Evolutionary conservation across 2,329 filamentous ascomycete species (phyloP), one percentile per base, ranked within the genome.

Genomic region (Hysterium pulicare): DNA sequence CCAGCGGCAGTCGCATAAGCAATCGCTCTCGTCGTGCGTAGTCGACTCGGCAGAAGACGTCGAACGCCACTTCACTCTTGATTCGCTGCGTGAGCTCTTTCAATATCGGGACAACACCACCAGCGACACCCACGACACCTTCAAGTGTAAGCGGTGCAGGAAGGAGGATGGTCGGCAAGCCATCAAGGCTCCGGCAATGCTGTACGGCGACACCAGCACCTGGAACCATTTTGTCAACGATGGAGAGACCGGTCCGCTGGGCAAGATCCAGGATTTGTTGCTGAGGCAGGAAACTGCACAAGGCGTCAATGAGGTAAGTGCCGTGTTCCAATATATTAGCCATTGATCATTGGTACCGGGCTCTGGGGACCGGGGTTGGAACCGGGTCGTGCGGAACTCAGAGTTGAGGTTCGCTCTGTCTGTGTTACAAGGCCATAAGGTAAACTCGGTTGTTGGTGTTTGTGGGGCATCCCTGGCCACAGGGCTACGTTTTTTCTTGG

Each of bases 241-340:
- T 48, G 81, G 80, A 3, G 78, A 78, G 50, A 70, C 72, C 5
- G 81, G 81, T 0, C 84, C 81, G 0, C 69, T 98, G 60, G 79
- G 81, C 50, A 78, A 79, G 46, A 98, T 98, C 45, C 91, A 98
- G 67, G 93, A 98, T 71, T 69, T 96, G 62, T 62, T 98, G 59
- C 72, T 98, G 37, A 79, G 91, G 51, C 93, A 97, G 67, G 93
- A 98, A 70, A 81, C 78, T 44, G 78, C 76, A 3, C 83, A 91
- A 66, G 60, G 53, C 17, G 49, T 50, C 22, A 72, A 76, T 19
- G 87, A 88, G 59, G 90, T 98, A 7, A 96, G 89, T 50, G 89
- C 91, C 9, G 90, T 97, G 24, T 98, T 98, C 65, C 93, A 98
- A 75, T 98, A 97, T 69, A 97, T 98, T 59, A 96, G 90, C 53